Percentiles rank a stretch among this genome's conserved stretches.
Evolutionary conservation across 2,329 filamentous ascomycete species (phyloP).

Genomic region (Ophiocordyceps camponoti-saundersi): DNA sequence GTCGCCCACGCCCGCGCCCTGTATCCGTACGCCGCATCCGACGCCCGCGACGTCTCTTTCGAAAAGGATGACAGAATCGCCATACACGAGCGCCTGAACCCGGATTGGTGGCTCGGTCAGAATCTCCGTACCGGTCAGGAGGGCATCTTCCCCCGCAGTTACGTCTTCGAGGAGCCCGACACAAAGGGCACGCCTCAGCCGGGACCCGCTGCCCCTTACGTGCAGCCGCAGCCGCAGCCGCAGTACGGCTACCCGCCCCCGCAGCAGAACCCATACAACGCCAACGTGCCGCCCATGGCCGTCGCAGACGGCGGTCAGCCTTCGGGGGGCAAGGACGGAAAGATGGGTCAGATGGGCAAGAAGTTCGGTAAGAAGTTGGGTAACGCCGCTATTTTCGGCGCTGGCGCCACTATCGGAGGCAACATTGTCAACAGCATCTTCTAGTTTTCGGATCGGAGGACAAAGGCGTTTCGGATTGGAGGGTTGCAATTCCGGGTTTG

Average conservation of each 20-base stretch:
- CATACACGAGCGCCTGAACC: conserved; percentile 86
- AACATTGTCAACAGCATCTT: conserved; percentile 88
- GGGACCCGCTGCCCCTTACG: conserved; percentile 8
- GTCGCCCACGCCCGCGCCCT: conserved; percentile 64
- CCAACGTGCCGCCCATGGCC: conserved; percentile 58
- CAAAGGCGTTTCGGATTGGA: neutral
- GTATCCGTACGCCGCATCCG: conserved; percentile 65
- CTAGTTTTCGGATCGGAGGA: conserved; percentile 21
- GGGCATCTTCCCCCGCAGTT: conserved; percentile 90
- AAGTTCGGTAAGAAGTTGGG: conserved; percentile 91
- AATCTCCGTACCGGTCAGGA: conserved; percentile 70
- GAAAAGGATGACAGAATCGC: conserved; percentile 65
- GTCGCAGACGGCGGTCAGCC: conserved; percentile 40
- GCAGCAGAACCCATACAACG: conserved; percentile 46
- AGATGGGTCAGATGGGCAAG: conserved; percentile 64
- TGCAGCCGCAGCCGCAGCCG: conserved; percentile 8
- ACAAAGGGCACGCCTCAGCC: conserved; percentile 8
- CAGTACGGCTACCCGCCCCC: conserved; percentile 25
- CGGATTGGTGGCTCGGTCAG: conserved; percentile 89
- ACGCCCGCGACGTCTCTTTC: conserved; percentile 67
- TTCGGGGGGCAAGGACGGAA: conserved; percentile 27
- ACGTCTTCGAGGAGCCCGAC: conserved; percentile 61
- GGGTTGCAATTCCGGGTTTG: no score
- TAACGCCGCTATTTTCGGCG: conserved; percentile 72
- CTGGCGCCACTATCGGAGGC: conserved; percentile 76